Base-by-base conservation (phyloP, 2,329 filamentous ascomycete genomes). In the Verticillium albo-atrum region DNA sequence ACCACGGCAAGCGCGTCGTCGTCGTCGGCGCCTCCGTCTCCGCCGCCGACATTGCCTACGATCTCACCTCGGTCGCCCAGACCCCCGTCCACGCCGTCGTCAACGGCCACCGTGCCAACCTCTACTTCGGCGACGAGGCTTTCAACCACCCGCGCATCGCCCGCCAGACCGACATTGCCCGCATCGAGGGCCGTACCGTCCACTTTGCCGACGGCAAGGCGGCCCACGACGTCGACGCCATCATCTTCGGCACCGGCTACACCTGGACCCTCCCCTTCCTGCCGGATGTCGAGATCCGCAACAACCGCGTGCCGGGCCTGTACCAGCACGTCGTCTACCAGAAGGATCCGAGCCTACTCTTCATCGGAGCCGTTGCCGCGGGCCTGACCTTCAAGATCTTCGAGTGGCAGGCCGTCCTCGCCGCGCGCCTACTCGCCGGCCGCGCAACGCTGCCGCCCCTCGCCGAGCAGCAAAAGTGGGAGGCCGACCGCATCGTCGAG, bases 191-290 rank as follows among this genome's bases (percentile, higher is more conserved):
- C 0, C 70, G 78, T 25, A 81, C 77, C 1, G 81, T 88, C 0
- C 74, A 83, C 59, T 83, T 89, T 54, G 74, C 78, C 34, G 83
- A 89, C 62, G 85, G 85, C 37, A 79, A 74, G 1, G 74, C 68
- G 1, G 74, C 86, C 6, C 63, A 75, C 0, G 74, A 81, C 20
- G 81, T 89, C 15, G 87, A 90, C 68, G 68, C 82, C 64, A 77
- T 90, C 62, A 82, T 90, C 63, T 87, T 89, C 60, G 86, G 85
- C 25, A 90, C 87, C 0, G 87, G 87, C 0, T 89, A 88, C 68
- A 80, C 76, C 27, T 89, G 84, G 84, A 84, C 83, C 0, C 68
- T 89, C 0, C 86, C 85, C 0, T 89, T 88, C 66, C 68, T 88
- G 0, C 82, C 82, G 0, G 67, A 77, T 1, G 74, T 88, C 0